phyloP scores from a whole-genome alignment of 805 yeast genomes.

The Suhomyces sp. region DNA sequence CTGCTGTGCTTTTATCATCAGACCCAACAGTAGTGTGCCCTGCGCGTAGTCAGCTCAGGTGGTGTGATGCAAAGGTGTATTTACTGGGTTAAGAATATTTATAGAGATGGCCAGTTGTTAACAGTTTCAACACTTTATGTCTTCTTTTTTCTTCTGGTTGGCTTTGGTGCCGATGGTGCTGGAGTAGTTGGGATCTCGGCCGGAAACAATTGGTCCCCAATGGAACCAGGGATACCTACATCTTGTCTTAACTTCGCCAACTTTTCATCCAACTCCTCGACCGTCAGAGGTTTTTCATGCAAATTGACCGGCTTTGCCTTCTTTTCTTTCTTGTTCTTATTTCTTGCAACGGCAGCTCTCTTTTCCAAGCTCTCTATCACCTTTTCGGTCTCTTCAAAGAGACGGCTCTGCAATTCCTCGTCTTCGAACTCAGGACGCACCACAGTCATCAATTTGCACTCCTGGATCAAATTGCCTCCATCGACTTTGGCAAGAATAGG shows the following conservation, averaged over 20 bases:
- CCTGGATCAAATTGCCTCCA: conserved; percentile 72
- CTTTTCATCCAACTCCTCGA: conserved; percentile 36
- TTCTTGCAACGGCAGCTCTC: conserved; percentile 65
- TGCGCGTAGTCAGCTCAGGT: background rate
- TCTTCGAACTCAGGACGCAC: conserved; percentile 66
- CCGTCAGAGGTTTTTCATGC: conserved; percentile 30
- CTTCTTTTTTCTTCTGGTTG: background rate
- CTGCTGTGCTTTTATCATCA: too few relatives aligned
- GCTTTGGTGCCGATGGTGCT: background rate
- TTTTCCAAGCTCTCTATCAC: conserved; percentile 63
- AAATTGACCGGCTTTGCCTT: conserved; percentile 24
- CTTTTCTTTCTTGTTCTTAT: conserved; percentile 25
- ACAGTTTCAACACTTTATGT: background rate
- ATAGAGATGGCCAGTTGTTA: too few relatives aligned
- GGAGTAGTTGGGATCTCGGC: background rate
- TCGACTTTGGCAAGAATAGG: conserved; percentile 62
- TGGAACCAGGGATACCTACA: conserved; percentile 15
- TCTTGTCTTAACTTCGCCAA: conserved; percentile 25
- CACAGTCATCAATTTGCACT: conserved; percentile 55
- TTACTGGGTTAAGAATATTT: too few relatives aligned
- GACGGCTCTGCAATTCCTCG: conserved; percentile 52
- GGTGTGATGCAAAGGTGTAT: background rate
- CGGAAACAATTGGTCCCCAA: conserved; percentile 28
- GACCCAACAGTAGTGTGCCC: background rate
- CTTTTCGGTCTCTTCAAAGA: conserved; percentile 61